phyloP scores from a whole-genome alignment of 2,329 filamentous ascomycete genomes.

The Huntiella omanensis region DNA sequence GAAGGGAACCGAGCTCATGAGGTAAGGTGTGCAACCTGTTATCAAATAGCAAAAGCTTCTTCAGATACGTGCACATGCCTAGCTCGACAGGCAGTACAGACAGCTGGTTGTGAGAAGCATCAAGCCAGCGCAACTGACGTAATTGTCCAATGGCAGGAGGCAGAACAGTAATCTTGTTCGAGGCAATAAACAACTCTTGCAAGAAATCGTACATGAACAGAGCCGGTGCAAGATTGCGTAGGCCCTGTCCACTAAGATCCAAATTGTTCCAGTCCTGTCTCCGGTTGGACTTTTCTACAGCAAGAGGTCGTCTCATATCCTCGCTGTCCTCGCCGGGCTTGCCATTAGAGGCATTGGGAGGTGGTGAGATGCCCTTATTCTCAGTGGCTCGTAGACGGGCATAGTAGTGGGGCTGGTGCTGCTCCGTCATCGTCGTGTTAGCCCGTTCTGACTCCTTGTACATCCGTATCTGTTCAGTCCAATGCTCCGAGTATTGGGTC shows the following conservation, averaged over 20 bases:
- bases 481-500: constrained; percentile 47
- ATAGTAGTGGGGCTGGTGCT: constrained; percentile 50
- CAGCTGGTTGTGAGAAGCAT: constrained; percentile 77
- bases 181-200: constrained; percentile 79
- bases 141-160: constrained; percentile 67
- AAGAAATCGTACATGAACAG: constrained; percentile 82
- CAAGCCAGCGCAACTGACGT: constrained; percentile 62
- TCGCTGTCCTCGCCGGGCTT: constrained; percentile 35
- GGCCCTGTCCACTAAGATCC: constrained; percentile 88
- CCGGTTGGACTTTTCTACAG: constrained; percentile 45
- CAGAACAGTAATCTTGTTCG: constrained; percentile 72
- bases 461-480: constrained; percentile 71
- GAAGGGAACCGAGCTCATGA: constrained; percentile 72
- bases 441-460: constrained; percentile 58
- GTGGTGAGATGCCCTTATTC: constrained; percentile 45
- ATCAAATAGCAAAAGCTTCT: constrained; percentile 71
- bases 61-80: constrained; percentile 89
- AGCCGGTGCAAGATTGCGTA: constrained; percentile 60
- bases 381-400: constrained; percentile 51
- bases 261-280: constrained; percentile 81
- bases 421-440: constrained; percentile 51
- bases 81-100: constrained; percentile 70
- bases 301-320: constrained; percentile 42
- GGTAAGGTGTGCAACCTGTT: constrained; percentile 73
- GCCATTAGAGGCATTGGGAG: constrained; percentile 27